phyloP scores from a whole-genome alignment of 768 basidiomycete species.

The Lactarius tabidus region DNA sequence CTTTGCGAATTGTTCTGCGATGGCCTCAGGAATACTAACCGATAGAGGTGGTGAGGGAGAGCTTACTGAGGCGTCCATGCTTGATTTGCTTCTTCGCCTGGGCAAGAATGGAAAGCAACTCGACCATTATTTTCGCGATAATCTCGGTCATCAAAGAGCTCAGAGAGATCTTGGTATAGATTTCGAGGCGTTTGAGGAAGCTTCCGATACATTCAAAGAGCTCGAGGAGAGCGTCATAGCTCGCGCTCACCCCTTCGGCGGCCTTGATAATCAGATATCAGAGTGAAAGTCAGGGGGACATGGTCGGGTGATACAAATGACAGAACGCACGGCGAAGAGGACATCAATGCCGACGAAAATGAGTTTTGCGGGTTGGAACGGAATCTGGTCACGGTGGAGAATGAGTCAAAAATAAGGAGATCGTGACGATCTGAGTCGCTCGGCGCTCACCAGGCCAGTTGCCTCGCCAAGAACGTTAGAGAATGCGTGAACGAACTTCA shows the following conservation, averaged over 20 bases:
- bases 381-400: background rate
- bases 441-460: background rate
- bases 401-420: background rate
- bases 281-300: background rate
- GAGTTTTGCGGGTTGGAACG: background rate
- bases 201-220: background rate
- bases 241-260: background rate
- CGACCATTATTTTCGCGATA: background rate
- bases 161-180: background rate
- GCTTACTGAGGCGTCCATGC: background rate
- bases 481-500: background rate
- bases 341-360: background rate
- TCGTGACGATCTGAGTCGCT: background rate
- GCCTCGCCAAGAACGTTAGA: background rate
- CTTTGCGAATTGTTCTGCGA: background rate
- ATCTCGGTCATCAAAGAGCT: background rate
- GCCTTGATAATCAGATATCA: background rate
- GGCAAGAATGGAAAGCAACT: background rate
- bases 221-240: background rate
- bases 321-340: background rate
- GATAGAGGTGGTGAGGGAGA: background rate
- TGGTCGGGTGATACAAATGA: background rate
- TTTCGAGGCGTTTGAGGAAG: background rate
- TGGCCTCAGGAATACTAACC: constrained; percentile 14
- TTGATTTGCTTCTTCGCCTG: background rate